Conservation (phyloP, 306 rosid genomes). For the Alnus glutinosa region DNA sequence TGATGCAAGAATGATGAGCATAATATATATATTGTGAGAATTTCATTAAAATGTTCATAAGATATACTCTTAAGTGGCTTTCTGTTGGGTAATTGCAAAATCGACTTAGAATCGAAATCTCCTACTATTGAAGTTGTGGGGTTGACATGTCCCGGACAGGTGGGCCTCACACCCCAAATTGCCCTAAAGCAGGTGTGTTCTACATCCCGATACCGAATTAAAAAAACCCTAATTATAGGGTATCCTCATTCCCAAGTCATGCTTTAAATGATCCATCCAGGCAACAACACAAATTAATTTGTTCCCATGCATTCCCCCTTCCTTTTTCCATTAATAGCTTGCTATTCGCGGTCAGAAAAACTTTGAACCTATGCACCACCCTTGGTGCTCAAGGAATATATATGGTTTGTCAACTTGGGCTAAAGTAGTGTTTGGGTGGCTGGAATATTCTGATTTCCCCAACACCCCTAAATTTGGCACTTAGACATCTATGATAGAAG, state of each 20-base stretch:
- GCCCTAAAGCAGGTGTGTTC: too few species aligned
- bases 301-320: not conserved
- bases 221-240: too few species aligned
- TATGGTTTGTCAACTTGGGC: constrained; percentile 27
- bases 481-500: constrained; percentile 20
- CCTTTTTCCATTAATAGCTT: not conserved
- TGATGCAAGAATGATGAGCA: not conserved
- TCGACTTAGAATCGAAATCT: too few species aligned
- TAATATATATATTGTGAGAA: not conserved
- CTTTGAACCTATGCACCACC: constrained; percentile 8
- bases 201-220: too few species aligned
- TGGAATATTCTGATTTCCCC: constrained; percentile 7
- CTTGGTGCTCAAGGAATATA: constrained; percentile 27
- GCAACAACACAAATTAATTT: not conserved
- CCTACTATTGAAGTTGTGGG: too few species aligned
- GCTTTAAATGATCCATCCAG: not conserved
- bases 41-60: not conserved
- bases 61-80: not conserved
- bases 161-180: too few species aligned
- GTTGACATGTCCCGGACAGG: too few species aligned
- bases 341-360: constrained; percentile 3
- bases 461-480: constrained; percentile 10
- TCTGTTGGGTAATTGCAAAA: not conserved
- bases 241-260: too few species aligned
- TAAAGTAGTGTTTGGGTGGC: constrained; percentile 11